Evolutionary conservation across 2,329 filamentous ascomycete species (phyloP).

Genomic region (Alternaria infectoria): DNA sequence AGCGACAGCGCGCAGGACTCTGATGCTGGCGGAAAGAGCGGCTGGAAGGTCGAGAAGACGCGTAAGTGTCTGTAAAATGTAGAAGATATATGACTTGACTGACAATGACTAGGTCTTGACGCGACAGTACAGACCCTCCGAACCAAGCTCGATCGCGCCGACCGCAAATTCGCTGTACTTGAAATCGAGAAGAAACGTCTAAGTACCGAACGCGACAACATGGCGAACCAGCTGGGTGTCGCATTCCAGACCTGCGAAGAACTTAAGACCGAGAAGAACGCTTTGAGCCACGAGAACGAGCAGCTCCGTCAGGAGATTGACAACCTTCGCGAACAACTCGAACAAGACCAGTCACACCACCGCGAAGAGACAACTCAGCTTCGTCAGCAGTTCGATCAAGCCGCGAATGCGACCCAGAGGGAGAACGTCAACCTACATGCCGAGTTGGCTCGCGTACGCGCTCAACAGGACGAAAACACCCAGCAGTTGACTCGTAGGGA

Average conservation of each 20-base stretch:
- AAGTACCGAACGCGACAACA: constrained; percentile 68
- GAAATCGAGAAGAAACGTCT: constrained; percentile 69
- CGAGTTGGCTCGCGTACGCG: constrained; percentile 40
- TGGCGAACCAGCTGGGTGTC: constrained; percentile 66
- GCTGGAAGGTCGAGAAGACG: constrained; percentile 59
- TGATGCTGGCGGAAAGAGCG: constrained; percentile 42
- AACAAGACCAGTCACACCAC: constrained; percentile 41
- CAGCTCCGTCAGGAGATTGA: constrained; percentile 47
- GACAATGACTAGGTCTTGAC: constrained; percentile 59
- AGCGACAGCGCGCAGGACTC: constrained; percentile 60
- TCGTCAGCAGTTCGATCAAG: constrained; percentile 40
- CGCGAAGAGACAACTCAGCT: constrained; percentile 45
- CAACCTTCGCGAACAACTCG: constrained; percentile 40
- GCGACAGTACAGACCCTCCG: constrained; percentile 66
- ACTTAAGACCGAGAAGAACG: constrained; percentile 54
- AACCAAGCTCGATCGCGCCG: constrained; percentile 66
- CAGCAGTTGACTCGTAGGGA: constrained; percentile 44
- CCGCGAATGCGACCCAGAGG: constrained; percentile 41
- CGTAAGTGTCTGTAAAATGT: constrained; percentile 53
- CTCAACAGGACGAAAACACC: constrained; percentile 46
- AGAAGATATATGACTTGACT: not conserved
- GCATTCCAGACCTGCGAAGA: constrained; percentile 65
- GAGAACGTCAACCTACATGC: constrained; percentile 44
- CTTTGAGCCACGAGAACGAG: constrained; percentile 44
- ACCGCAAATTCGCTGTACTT: constrained; percentile 66